phyloP scores from a whole-genome alignment of 257 asterid genomes.

The Verbena officinalis region DNA sequence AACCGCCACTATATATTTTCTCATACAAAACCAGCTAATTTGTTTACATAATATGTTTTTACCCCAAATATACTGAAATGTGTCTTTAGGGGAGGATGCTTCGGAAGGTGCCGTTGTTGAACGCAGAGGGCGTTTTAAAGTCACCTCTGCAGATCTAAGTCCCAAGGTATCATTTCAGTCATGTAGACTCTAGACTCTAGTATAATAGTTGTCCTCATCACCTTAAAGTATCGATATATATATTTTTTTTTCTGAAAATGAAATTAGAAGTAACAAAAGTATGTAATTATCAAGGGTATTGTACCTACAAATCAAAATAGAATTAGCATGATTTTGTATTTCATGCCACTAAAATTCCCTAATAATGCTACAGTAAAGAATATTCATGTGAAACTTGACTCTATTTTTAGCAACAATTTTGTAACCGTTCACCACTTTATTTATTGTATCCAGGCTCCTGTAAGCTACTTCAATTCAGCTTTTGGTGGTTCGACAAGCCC shows the following conservation, averaged over 20 bases:
- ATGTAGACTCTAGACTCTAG: no score
- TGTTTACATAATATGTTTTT: conserved; percentile 11
- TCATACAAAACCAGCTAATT: conserved; percentile 2
- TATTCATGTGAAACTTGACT: no score
- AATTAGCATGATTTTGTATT: background rate
- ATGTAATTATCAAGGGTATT: background rate
- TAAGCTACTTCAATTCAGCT: conserved; percentile 44
- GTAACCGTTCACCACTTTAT: no score
- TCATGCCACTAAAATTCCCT: no score
- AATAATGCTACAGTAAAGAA: no score
- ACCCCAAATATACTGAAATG: conserved; percentile 14
- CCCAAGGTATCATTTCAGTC: conserved; percentile 49
- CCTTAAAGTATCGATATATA: background rate
- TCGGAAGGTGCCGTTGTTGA: conserved; percentile 81
- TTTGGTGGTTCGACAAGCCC: conserved; percentile 55
- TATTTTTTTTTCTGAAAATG: background rate
- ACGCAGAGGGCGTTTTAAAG: conserved; percentile 97
- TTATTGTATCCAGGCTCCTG: conserved; percentile 52
- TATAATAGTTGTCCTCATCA: background rate
- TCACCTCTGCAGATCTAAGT: conserved; percentile 82
- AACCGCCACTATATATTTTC: conserved; percentile 9
- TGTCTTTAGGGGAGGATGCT: conserved; percentile 68
- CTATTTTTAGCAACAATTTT: no score
- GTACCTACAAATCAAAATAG: background rate
- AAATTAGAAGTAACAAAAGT: background rate